Base-by-base conservation (phyloP, 345 rosid species). In the Citropsis articulata region DNA sequence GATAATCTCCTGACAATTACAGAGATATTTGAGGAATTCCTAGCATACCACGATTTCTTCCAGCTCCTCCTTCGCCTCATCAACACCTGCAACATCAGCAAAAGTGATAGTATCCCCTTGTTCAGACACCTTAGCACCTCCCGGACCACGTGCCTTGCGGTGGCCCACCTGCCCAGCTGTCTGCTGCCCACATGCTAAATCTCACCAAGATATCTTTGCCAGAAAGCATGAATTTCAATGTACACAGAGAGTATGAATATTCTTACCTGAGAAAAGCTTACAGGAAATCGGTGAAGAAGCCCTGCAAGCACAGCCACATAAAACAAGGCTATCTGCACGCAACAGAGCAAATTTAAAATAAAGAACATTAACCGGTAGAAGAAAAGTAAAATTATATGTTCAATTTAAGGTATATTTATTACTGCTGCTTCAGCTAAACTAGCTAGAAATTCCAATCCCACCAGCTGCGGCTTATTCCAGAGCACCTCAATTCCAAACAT, bases 61-160 rank as follows among this genome's bases (percentile, higher is more conserved):
- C 36, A 96, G 87, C 88, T 96, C 99, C 85, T 96, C 99, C 86
- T 92, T 96, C 18, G 99, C 99, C 83, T 94, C 99, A 86, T 96
- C 98, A 28, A 94, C 92, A 77, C 98, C 98, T 38, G 98, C 99
- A 80, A 96, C 97, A 77, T 96, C 99, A 72, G 98, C 93, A 89
- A 96, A 96, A 73, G 93, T 91, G 72, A 96, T 90, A 60, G 85
- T 68, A 80, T 90, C 98, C 72, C 94, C 95, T 77, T 88, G 94
- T 28, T 87, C 95, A 38, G 93, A 73, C n/a, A 77, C 89, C 85
- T 91, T 90, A 27, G 88, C 78, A 78, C 91, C 88, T 74, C 84
- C 87, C 62, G 93, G 69, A 76, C 94, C 91, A 73, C 93, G 88
- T 63, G 97, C 77, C 71, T 94, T 94, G 50, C 91, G 88, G 75